phyloP scores from a whole-genome alignment of 805 yeast genomes.

The Candida oleophila region DNA sequence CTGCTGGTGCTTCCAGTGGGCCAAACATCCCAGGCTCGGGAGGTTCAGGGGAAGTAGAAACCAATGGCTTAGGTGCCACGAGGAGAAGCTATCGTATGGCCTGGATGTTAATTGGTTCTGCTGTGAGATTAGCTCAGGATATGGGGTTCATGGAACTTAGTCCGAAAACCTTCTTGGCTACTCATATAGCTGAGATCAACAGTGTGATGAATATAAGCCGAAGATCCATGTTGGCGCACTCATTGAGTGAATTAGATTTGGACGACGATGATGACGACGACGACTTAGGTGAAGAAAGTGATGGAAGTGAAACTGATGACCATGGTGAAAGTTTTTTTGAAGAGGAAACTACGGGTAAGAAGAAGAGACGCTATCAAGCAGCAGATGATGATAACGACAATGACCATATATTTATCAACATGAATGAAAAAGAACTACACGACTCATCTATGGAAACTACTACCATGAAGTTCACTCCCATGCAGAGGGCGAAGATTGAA shows the following conservation, averaged over 20 bases:
- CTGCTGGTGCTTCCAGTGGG: conserved; percentile 13
- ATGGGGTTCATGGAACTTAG: conserved; percentile 76
- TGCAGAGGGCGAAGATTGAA: conserved; percentile 78
- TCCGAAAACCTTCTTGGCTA: conserved; percentile 73
- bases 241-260: conserved; percentile 64
- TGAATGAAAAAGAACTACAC: conserved; percentile 34
- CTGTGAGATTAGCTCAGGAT: conserved; percentile 83
- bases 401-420: conserved; percentile 27
- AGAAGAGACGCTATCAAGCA: not conserved
- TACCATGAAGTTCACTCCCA: conserved; percentile 50
- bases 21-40: not conserved
- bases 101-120: conserved; percentile 90
- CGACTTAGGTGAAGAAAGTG: conserved; percentile 27
- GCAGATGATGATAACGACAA: conserved; percentile 15
- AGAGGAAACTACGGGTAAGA: not conserved
- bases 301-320: conserved; percentile 13
- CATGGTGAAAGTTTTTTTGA: not conserved
- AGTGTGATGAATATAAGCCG: conserved; percentile 81
- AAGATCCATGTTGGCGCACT: conserved; percentile 72
- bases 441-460: conserved; percentile 17
- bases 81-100: conserved; percentile 86
- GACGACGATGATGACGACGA: conserved; percentile 42
- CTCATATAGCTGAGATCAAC: conserved; percentile 81
- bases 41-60: conserved; percentile 34
- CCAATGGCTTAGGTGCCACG: conserved; percentile 76